Evolutionary conservation across 495 filamentous ascomycete species (phyloP).

Genomic region (Xylaria cubensis): DNA sequence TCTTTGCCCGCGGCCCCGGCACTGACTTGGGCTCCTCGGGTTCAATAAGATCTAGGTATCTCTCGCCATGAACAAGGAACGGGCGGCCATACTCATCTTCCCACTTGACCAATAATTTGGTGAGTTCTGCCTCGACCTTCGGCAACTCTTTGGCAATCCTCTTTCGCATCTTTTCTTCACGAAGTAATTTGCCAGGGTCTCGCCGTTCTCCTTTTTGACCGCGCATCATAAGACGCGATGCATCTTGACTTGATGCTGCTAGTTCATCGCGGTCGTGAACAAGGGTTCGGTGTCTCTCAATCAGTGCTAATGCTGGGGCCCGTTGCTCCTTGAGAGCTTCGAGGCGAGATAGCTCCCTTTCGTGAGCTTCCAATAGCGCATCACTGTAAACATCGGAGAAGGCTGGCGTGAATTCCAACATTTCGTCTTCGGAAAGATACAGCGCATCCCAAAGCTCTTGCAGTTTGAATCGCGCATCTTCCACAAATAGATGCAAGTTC

Average conservation of each 20-base stretch:
- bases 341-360: constrained; percentile 83
- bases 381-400: constrained; percentile 91
- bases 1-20: constrained; percentile 76
- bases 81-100: constrained; percentile 93
- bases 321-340: constrained; percentile 87
- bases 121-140: constrained; percentile 83
- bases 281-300: constrained; percentile 84
- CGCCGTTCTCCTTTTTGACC: constrained; percentile 88
- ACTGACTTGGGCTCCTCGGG: constrained; percentile 66
- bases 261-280: constrained; percentile 88
- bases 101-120: constrained; percentile 81
- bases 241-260: constrained; percentile 86
- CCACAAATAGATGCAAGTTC: constrained; percentile 93
- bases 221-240: constrained; percentile 86
- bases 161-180: constrained; percentile 99
- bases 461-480: constrained; percentile 86
- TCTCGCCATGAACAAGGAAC: constrained; percentile 88
- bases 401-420: constrained; percentile 94
- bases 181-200: constrained; percentile 90
- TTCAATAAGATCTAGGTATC: constrained; percentile 82
- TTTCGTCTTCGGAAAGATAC: constrained; percentile 96
- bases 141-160: constrained; percentile 93
- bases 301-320: constrained; percentile 77
- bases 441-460: constrained; percentile 94
- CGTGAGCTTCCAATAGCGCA: constrained; percentile 85